phyloP scores from a whole-genome alignment of 108 stramenopile genomes.

The Conticribra weissflogii region DNA sequence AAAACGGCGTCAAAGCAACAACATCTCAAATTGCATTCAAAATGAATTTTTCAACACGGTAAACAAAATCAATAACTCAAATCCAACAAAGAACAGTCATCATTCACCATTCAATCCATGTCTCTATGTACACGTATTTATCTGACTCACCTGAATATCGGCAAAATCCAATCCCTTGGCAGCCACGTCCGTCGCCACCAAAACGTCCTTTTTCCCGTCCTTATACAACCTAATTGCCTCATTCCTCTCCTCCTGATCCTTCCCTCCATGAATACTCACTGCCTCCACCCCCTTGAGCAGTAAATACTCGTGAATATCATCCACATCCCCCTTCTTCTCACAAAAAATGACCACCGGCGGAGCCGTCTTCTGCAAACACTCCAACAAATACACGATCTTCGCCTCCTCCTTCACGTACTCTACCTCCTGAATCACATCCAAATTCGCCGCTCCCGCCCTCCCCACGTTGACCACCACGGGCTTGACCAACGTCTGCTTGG shows the following conservation, averaged over 20 bases:
- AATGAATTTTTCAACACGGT: no score
- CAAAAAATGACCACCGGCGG: conserved; percentile 98
- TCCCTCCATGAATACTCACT: conserved; percentile 98
- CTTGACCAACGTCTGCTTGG: conserved; percentile 91
- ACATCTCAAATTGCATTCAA: no score
- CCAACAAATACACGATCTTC: conserved; percentile 95
- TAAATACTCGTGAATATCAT: conserved; percentile 98
- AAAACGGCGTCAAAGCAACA: no score
- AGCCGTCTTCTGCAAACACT: conserved; percentile 98
- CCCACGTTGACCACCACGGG: conserved; percentile 98
- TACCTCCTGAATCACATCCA: conserved; percentile 99
- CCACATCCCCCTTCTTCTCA: conserved; percentile 96
- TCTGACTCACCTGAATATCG: conserved; percentile 73
- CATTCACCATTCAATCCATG: no score
- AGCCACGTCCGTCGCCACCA: conserved; percentile 98
- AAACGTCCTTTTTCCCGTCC: conserved; percentile 92
- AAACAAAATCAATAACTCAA: no score
- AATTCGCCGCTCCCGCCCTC: conserved; percentile 96
- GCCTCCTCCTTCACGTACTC: conserved; percentile 99
- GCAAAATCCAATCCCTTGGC: conserved; percentile 99
- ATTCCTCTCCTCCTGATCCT: conserved; percentile 98
- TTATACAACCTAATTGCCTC: conserved; percentile 94
- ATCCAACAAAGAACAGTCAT: not conserved
- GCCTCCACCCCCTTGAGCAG: conserved; percentile 98
- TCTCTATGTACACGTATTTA: no score